phyloP scores from a whole-genome alignment of 345 rosid genomes.

The Capsella bursapastoris region DNA sequence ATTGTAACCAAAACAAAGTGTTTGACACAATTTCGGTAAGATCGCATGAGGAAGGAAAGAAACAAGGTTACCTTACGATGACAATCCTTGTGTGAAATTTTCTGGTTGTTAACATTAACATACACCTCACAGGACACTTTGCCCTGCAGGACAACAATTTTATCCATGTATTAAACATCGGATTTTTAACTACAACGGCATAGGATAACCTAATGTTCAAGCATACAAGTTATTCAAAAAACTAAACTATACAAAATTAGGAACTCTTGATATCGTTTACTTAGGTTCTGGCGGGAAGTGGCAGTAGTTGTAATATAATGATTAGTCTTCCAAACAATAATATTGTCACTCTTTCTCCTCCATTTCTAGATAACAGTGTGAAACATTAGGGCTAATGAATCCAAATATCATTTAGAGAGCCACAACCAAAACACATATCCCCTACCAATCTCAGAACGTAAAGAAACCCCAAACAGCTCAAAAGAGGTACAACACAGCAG shows the following conservation, averaged over 20 bases:
- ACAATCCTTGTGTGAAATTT: constrained; percentile 68
- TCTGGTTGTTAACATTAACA: constrained; percentile 66
- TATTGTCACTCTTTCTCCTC: neutral
- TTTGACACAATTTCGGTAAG: neutral
- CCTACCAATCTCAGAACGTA: neutral
- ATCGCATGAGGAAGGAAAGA: constrained; percentile 12
- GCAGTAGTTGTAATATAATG: neutral
- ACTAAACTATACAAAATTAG: neutral
- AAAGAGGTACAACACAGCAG: neutral
- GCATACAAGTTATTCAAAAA: neutral
- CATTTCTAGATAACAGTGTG: neutral
- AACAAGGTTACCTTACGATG: constrained; percentile 57
- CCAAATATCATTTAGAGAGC: neutral
- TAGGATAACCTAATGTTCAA: neutral
- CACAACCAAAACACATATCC: neutral
- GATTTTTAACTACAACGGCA: neutral
- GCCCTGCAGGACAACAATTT: constrained; percentile 51
- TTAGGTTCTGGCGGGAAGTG: neutral
- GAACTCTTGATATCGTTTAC: neutral
- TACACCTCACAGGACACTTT: constrained; percentile 73
- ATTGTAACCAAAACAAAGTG: constrained; percentile 4
- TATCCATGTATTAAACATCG: constrained; percentile 6
- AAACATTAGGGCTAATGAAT: neutral
- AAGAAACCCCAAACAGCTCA: neutral
- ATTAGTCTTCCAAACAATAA: no score